Percentiles rank a stretch among this genome's conserved stretches.
Evolutionary conservation across 2,329 filamentous ascomycete genomes (phyloP).

Genomic region (Phyllosticta capitalensis): DNA sequence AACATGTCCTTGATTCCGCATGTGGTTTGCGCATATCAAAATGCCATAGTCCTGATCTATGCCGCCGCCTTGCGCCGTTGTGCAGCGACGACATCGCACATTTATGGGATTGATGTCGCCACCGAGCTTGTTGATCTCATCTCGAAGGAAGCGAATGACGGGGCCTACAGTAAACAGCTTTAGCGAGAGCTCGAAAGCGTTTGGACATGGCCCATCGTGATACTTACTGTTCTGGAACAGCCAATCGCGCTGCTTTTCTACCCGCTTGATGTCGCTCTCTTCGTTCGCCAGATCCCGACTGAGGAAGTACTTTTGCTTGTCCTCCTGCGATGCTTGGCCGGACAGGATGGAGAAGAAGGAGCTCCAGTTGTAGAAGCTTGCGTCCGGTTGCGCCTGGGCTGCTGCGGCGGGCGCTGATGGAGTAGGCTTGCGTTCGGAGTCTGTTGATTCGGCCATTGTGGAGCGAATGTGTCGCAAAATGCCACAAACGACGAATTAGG

Average conservation of each 20-base stretch:
- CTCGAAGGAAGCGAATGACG: conserved; percentile 73
- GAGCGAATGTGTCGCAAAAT: background rate
- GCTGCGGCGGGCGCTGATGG: conserved; percentile 14
- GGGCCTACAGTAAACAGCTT: conserved; percentile 40
- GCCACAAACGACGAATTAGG: background rate
- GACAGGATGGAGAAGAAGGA: conserved; percentile 80
- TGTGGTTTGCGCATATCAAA: conserved; percentile 83
- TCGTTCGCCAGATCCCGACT: conserved; percentile 68
- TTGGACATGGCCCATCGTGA: background rate
- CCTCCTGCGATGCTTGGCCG: conserved; percentile 59
- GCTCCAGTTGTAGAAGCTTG: conserved; percentile 52
- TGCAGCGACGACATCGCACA: conserved; percentile 75
- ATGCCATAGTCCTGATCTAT: conserved; percentile 85
- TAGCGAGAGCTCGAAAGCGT: background rate
- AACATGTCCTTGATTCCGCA: conserved; percentile 67
- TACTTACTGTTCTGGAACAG: conserved; percentile 61
- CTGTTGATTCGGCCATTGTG: conserved; percentile 5
- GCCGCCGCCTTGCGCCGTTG: conserved; percentile 63
- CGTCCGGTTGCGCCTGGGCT: conserved; percentile 21
- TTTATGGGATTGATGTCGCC: conserved; percentile 64
- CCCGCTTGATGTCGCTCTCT: conserved; percentile 66
- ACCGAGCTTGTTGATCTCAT: conserved; percentile 71
- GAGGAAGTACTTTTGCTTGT: conserved; percentile 66
- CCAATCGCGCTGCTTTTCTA: conserved; percentile 75
- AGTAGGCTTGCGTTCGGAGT: background rate